These are phyloP conservation scores for Pseudohalonectria lignicola DNA, from an alignment of 2,329 filamentous ascomycete genomes.

Conservation along the genomic window DNA sequence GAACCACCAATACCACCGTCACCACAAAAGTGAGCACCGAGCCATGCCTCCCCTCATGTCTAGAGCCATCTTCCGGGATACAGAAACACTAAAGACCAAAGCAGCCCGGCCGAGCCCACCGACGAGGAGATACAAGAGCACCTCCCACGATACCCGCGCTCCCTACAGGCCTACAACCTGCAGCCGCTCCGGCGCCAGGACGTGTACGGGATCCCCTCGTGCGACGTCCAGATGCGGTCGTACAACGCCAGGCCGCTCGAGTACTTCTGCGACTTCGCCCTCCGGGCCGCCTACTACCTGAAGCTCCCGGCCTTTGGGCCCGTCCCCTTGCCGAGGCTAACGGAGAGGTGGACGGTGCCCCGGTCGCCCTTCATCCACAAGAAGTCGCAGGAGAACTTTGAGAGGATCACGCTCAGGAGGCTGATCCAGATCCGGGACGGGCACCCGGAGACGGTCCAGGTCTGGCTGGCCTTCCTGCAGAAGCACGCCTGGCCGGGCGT, in stretches of 20 bases:
- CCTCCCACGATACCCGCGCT: slow-evolving; percentile 53
- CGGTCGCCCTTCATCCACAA: slow-evolving; percentile 87
- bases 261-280: slow-evolving; percentile 88
- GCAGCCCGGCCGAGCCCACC: background rate
- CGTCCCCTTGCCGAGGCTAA: slow-evolving; percentile 73
- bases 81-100: too few species aligned
- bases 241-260: slow-evolving; percentile 85
- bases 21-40: too few species aligned
- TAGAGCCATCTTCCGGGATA: too few species aligned
- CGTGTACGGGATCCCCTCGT: slow-evolving; percentile 69
- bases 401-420: slow-evolving; percentile 75
- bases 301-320: slow-evolving; percentile 78
- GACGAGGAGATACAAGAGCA: background rate
- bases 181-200: slow-evolving; percentile 68
- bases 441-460: slow-evolving; percentile 74
- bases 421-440: slow-evolving; percentile 91
- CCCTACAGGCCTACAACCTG: slow-evolving; percentile 78
- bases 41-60: too few species aligned
- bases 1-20: too few species aligned
- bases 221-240: slow-evolving; percentile 86
- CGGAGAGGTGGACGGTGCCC: slow-evolving; percentile 90
- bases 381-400: slow-evolving; percentile 96
- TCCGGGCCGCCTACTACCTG: slow-evolving; percentile 91
- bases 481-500: slow-evolving; percentile 94
- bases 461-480: slow-evolving; percentile 85